Percentiles rank a stretch among this genome's conserved stretches.
These are phyloP conservation scores for Micromonas commoda DNA, from an alignment of 139 green algal species.

Conservation along the genomic window DNA sequence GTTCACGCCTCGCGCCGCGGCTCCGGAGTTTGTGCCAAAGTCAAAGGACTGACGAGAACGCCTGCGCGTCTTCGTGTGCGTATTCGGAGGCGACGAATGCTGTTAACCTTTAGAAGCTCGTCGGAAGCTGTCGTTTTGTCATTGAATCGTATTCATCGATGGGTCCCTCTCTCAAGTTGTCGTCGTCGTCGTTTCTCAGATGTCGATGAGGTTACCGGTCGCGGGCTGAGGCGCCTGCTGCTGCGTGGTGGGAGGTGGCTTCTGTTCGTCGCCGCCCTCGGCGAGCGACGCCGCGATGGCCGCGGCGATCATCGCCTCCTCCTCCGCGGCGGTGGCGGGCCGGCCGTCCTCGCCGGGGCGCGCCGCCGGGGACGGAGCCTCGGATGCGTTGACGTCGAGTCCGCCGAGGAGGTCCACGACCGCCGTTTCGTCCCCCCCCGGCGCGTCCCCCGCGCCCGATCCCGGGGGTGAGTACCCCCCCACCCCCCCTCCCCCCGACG, in stretches of 20 bases:
- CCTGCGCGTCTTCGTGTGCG: too few relatives aligned
- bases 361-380: too few relatives aligned
- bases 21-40: neutral
- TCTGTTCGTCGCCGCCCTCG: neutral
- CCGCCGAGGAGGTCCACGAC: neutral
- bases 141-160: neutral
- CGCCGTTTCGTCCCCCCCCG: neutral
- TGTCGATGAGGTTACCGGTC: neutral
- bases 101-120: neutral
- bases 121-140: neutral
- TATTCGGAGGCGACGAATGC: too few relatives aligned
- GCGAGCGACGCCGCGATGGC: slow-evolving; percentile 6
- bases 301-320: slow-evolving; percentile 9
- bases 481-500: too few relatives aligned
- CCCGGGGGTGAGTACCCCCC: too few relatives aligned
- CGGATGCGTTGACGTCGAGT: neutral
- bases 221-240: neutral
- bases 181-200: too few relatives aligned
- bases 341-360: too few relatives aligned
- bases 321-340: neutral
- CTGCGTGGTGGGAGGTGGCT: neutral
- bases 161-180: too few relatives aligned
- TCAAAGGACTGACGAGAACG: too few relatives aligned
- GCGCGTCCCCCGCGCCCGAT: too few relatives aligned
- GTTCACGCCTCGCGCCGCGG: neutral